These are phyloP conservation scores for Fraxinus americana DNA, from an alignment of 257 asterid genomes.

Conservation along the genomic window DNA sequence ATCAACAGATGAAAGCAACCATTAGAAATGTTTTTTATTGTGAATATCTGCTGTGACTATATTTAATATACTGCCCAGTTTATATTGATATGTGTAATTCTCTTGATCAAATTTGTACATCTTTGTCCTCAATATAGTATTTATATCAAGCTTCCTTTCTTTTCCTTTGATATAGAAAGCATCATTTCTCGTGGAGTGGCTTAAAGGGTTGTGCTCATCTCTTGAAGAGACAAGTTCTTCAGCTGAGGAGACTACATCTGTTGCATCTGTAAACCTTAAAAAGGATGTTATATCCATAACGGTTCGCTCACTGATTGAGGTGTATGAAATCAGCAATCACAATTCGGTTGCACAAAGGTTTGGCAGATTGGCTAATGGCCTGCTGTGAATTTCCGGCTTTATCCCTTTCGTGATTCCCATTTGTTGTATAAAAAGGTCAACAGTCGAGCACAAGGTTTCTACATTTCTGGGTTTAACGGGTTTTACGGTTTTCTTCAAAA, in stretches of 20 bases:
- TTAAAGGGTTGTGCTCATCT: conserved; percentile 60
- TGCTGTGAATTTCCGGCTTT: conserved; percentile 30
- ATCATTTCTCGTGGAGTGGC: conserved; percentile 77
- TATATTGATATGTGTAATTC: neutral
- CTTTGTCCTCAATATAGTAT: neutral
- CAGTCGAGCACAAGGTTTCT: neutral
- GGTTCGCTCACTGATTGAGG: conserved; percentile 56
- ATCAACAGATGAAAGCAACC: neutral
- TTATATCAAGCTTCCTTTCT: conserved; percentile 1
- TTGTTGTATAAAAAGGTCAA: neutral
- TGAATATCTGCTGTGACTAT: neutral
- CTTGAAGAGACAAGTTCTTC: conserved; percentile 50
- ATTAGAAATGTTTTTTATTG: neutral
- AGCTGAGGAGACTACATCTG: conserved; percentile 38
- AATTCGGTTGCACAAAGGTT: conserved; percentile 51
- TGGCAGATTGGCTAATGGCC: conserved; percentile 42
- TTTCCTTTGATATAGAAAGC: conserved; percentile 56
- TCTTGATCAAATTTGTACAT: neutral
- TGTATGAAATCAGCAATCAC: conserved; percentile 55
- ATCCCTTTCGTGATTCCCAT: neutral
- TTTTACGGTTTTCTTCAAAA: neutral
- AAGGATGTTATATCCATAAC: conserved; percentile 59
- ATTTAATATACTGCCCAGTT: conserved; percentile 4
- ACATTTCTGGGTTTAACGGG: neutral
- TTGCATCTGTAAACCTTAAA: conserved; percentile 51